Conservation (phyloP, 148 eudicot genomes). For the Rhododendron kiyosumense region DNA sequence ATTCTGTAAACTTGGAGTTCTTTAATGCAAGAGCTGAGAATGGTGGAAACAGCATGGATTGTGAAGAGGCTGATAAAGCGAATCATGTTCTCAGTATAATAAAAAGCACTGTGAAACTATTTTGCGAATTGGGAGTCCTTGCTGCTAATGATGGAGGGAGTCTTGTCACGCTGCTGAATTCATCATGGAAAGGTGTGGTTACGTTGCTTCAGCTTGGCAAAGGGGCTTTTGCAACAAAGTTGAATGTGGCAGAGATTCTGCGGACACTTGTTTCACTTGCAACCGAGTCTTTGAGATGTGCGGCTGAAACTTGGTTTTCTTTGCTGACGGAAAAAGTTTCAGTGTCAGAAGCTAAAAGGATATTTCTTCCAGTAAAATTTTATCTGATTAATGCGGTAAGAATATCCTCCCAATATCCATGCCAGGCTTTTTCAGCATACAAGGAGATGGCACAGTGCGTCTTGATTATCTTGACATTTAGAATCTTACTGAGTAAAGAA, state of each 20-base stretch:
- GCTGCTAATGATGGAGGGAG: constrained; percentile 90
- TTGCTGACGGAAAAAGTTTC: constrained; percentile 39
- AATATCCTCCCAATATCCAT: constrained; percentile 71
- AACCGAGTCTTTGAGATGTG: constrained; percentile 57
- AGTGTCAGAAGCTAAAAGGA: constrained; percentile 69
- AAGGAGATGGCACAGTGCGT: constrained; percentile 50
- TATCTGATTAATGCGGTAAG: constrained; percentile 86
- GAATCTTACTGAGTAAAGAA: constrained; percentile 50
- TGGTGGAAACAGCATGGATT: constrained; percentile 21
- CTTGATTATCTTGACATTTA: constrained; percentile 53
- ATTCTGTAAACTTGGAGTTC: constrained; percentile 51
- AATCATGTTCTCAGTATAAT: constrained; percentile 45
- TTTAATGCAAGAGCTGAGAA: constrained; percentile 26
- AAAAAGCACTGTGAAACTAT: constrained; percentile 50
- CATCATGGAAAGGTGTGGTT: constrained; percentile 97
- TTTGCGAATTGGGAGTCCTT: constrained; percentile 71
- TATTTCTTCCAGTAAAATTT: constrained; percentile 83
- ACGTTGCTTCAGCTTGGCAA: constrained; percentile 84
- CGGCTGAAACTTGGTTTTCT: constrained; percentile 73
- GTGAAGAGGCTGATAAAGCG: constrained; percentile 26
- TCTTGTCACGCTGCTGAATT: constrained; percentile 67
- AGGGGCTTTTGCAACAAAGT: constrained; percentile 53
- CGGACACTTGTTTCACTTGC: constrained; percentile 64
- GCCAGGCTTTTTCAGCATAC: constrained; percentile 54
- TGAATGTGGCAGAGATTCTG: constrained; percentile 58